Conservation (phyloP, 345 rosid species). For the Heritiera fomes region DNA sequence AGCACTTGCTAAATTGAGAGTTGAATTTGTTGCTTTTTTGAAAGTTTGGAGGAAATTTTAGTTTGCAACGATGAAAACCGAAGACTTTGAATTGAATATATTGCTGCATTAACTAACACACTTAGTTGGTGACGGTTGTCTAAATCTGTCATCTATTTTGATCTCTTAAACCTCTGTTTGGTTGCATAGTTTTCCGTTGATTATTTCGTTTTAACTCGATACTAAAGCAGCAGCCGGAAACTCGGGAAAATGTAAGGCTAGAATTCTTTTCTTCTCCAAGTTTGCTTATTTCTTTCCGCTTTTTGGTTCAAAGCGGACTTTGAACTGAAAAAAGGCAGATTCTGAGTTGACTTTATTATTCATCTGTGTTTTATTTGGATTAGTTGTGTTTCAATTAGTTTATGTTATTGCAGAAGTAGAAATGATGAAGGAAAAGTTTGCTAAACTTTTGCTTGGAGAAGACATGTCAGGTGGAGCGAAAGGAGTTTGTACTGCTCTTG, state of each 20-base stretch:
- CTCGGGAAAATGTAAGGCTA: neutral
- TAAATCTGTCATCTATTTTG: neutral
- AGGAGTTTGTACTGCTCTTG: constrained; percentile 51
- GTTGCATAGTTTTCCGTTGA: neutral
- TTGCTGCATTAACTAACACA: neutral
- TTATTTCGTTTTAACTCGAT: neutral
- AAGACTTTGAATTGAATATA: neutral
- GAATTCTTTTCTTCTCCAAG: neutral
- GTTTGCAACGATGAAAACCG: neutral
- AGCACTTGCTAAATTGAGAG: neutral
- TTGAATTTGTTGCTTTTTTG: neutral
- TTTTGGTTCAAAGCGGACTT: neutral
- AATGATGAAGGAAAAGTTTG: constrained; percentile 49
- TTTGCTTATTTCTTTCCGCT: neutral
- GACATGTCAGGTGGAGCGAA: constrained; percentile 61
- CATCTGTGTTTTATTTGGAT: neutral
- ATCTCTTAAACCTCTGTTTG: constrained; percentile 5
- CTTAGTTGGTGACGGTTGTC: neutral
- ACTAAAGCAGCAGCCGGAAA: neutral
- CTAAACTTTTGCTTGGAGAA: constrained; percentile 57
- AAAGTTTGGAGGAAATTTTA: neutral
- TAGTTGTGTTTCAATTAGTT: constrained; percentile 16
- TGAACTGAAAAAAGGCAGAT: neutral
- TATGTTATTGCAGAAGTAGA: constrained; percentile 35
- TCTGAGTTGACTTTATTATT: neutral